Evolutionary conservation across 305 asterid species (phyloP).

Genomic region (Fraxinus sp.): DNA sequence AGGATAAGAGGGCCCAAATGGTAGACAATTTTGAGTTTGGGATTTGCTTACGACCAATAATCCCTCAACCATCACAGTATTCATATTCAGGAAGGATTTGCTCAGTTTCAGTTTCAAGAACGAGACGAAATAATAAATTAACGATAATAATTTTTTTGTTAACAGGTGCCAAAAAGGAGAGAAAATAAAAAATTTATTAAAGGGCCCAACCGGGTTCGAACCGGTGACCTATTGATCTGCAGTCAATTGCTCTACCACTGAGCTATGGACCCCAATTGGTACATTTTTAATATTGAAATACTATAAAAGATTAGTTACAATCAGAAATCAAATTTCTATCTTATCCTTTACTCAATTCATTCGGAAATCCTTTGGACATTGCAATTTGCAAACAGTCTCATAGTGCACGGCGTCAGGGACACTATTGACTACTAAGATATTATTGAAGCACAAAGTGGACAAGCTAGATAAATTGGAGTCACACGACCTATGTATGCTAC

Average conservation of each 20-base stretch:
- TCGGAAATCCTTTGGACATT: neutral
- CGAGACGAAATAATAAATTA: neutral
- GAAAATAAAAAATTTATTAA: too few species aligned
- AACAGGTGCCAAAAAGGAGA: neutral
- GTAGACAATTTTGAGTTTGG: neutral
- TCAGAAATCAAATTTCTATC: neutral
- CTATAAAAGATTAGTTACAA: too few species aligned
- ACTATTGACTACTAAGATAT: neutral
- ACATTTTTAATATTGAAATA: too few species aligned
- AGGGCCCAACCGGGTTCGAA: constrained; percentile 99
- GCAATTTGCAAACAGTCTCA: neutral
- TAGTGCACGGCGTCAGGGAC: neutral
- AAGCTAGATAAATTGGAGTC: neutral
- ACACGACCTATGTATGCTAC: neutral
- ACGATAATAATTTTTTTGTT: neutral
- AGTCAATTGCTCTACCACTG: constrained; percentile 99
- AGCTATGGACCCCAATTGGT: constrained; percentile 72
- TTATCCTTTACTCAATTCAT: neutral
- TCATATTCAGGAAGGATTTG: neutral
- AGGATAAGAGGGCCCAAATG: neutral
- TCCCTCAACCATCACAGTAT: neutral
- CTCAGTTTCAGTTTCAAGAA: neutral
- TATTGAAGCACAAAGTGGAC: neutral
- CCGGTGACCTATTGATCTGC: constrained; percentile 99
- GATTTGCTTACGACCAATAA: neutral